A percentile compares a stretch with the other conserved stretches of the same genome.
phyloP scores from a whole-genome alignment of 2,329 filamentous ascomycete genomes.

The Aspergillus aculeatinus region DNA sequence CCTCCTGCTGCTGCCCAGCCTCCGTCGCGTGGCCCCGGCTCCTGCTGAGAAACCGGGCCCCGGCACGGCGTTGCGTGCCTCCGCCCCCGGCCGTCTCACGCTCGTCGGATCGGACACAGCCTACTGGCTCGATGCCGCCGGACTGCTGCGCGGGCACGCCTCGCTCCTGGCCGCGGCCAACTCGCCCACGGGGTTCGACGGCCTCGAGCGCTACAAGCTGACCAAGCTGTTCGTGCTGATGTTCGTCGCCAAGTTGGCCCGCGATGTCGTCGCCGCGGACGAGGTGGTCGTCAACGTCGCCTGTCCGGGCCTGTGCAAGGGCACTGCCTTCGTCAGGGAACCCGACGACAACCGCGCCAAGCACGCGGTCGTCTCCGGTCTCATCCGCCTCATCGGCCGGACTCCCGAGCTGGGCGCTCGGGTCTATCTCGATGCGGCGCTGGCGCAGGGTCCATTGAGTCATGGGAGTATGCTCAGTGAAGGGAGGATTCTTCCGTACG shows the following conservation, averaged over 20 bases:
- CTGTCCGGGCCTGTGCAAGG: constrained; percentile 38
- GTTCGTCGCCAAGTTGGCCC: constrained; percentile 14
- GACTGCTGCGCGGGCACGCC: background rate
- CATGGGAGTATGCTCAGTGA: too few species aligned
- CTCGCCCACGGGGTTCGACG: background rate
- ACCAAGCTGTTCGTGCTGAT: constrained; percentile 3
- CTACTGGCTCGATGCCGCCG: background rate
- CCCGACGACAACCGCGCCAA: too few species aligned
- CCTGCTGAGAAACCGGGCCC: constrained; percentile 1
- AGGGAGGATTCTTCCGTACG: too few species aligned
- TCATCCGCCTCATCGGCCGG: too few species aligned
- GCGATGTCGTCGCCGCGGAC: constrained; percentile 19
- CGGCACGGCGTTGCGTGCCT: background rate
- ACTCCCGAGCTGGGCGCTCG: too few species aligned
- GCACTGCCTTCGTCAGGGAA: too few species aligned
- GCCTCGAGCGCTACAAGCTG: background rate
- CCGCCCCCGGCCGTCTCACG: background rate
- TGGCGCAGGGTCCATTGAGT: too few species aligned
- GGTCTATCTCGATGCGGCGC: too few species aligned
- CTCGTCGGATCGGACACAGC: background rate
- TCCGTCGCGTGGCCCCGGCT: background rate
- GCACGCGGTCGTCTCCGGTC: too few species aligned
- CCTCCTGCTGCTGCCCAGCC: constrained; percentile 19
- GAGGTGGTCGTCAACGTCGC: constrained; percentile 46
- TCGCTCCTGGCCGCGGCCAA: constrained; percentile 1